Base-by-base conservation (phyloP, 148 eudicot genomes). In the Dianthus caryophyllus region DNA sequence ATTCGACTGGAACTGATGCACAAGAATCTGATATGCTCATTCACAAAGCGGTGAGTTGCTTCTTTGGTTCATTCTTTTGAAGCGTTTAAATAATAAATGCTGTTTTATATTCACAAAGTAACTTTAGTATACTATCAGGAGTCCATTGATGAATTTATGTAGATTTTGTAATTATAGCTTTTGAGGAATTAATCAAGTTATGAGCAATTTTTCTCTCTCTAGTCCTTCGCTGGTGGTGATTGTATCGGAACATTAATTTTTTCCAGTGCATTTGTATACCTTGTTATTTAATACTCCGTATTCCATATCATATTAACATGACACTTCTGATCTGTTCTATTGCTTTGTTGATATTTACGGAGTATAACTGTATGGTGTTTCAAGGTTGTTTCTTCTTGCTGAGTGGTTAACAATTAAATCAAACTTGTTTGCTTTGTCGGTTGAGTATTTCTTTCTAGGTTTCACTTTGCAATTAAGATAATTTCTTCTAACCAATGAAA, bases 1-100 rank as follows among this genome's bases (percentile, higher is more conserved):
- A 93, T 77, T 93, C 98, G 6, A 93, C 87, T 24, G 98, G 98
- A 54, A 88, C 84, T 51, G 98, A 89, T 69, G 98, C 95, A 0
- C 80, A 89, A 66, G 98, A 89, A 68, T 81, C 96, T 18, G 98
- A 93, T 78, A 84, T 93, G 98, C 81, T 67, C 43, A 84, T 93
- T 62, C 96, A 93, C 73, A 88, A 78, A 81, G 90, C 97, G 74
- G 97, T 91, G 71, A 86, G 91, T 79, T 67, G 38, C 33, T 15
- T 24, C 31, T 44, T 9, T 44, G 47, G 47, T 7, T 27, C 51
- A 20, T 24, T 16, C 25, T 22, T 0, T 41, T 26, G 11, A 21
- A 27, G 22, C 5, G 10, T 29, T 63, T 43, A 16, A 21, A 18
- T 44, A 1, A 6, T 14, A 4, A 1, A 41, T 70, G 31, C 31